phyloP scores from a whole-genome alignment of 176 grass and related monocot genomes.

The Thinopyrum elongatum region DNA sequence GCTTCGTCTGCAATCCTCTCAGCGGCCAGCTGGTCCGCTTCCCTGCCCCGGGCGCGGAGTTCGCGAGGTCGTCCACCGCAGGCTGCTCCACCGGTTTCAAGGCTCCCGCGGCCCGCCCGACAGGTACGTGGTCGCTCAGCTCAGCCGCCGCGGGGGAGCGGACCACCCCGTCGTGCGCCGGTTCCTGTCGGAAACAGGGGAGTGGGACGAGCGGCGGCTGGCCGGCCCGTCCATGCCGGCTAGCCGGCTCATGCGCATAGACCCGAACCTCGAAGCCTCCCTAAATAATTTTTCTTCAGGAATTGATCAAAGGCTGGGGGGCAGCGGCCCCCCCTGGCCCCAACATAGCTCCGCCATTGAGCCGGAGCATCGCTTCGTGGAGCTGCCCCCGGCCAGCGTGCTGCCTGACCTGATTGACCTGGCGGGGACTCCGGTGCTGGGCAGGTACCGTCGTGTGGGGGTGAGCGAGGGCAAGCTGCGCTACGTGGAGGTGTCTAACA shows the following conservation, averaged over 20 bases:
- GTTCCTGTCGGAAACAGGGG: slow-evolving; percentile 26
- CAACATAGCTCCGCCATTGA: too few species aligned
- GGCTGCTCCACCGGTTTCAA: neutral
- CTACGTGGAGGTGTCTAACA: slow-evolving; percentile 4
- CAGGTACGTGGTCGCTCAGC: slow-evolving; percentile 25
- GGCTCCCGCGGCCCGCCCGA: neutral
- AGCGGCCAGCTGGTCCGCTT: slow-evolving; percentile 27
- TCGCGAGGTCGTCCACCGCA: neutral
- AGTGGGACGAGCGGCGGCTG: slow-evolving; percentile 13
- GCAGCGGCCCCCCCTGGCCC: too few species aligned
- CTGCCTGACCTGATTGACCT: neutral
- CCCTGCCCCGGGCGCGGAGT: slow-evolving; percentile 10
- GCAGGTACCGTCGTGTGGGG: slow-evolving; percentile 1
- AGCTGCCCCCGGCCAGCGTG: slow-evolving; percentile 25
- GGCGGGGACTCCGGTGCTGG: neutral
- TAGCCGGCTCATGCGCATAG: neutral
- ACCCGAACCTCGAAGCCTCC: slow-evolving; percentile 1
- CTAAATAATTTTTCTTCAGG: too few species aligned
- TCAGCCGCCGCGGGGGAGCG: neutral
- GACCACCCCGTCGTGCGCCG: slow-evolving; percentile 2
- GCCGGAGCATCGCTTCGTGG: slow-evolving; percentile 14
- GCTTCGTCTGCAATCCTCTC: slow-evolving; percentile 24
- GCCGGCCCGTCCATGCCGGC: neutral
- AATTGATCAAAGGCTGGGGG: too few species aligned
- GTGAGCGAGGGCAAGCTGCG: slow-evolving; percentile 37